These are phyloP conservation scores for Chlamydomonas schloesseri DNA, from an alignment of 139 green algal genomes.

Conservation along the genomic window DNA sequence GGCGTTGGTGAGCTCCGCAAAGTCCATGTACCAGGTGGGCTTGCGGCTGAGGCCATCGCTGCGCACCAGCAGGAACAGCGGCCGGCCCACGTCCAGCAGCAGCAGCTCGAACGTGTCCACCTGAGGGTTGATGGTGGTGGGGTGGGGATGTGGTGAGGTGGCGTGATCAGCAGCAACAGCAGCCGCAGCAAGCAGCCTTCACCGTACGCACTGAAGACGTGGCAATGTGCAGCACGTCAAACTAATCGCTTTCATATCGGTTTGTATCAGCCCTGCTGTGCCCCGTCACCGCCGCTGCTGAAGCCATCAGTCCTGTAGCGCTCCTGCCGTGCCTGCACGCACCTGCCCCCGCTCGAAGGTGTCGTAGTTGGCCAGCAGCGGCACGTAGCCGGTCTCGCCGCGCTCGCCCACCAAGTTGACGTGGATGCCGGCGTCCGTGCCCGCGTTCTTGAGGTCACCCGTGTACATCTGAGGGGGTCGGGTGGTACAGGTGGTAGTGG, in stretches of 20 bases:
- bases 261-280: too few relatives aligned
- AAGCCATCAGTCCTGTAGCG: too few relatives aligned
- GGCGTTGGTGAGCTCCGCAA: slow-evolving; percentile 24
- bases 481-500: too few relatives aligned
- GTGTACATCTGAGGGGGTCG: slow-evolving; percentile 62
- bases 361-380: slow-evolving; percentile 60
- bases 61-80: slow-evolving; percentile 48
- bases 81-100: slow-evolving; percentile 55
- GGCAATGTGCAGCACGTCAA: too few relatives aligned
- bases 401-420: slow-evolving; percentile 61
- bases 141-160: too few relatives aligned
- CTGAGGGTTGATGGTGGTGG: slow-evolving; percentile 2
- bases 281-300: too few relatives aligned
- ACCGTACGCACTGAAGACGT: too few relatives aligned
- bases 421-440: slow-evolving; percentile 70
- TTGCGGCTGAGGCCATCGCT: slow-evolving; percentile 52
- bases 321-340: too few relatives aligned
- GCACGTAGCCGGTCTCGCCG: slow-evolving; percentile 58
- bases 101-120: slow-evolving; percentile 61
- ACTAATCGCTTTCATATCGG: too few relatives aligned
- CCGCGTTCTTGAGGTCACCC: slow-evolving; percentile 70
- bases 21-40: slow-evolving; percentile 63
- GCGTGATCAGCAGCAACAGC: neutral
- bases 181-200: too few relatives aligned
- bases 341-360: slow-evolving; percentile 67